Conservation (phyloP, 495 filamentous ascomycete genomes). For the Aspergillus heteromorphus region DNA sequence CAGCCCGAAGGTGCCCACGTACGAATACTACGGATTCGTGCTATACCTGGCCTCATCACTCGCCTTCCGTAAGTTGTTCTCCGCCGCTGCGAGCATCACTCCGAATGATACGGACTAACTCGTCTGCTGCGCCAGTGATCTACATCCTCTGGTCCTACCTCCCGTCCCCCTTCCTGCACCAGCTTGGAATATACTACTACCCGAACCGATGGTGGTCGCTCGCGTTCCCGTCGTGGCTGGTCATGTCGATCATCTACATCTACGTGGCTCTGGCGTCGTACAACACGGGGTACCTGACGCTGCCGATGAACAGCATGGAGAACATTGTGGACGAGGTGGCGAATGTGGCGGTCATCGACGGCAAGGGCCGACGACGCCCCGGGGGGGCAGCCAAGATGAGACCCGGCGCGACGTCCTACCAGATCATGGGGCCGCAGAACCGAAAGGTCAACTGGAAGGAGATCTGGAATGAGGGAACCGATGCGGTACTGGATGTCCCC, state of each 20-base stretch:
- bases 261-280: conserved; percentile 90
- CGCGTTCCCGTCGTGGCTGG: conserved; percentile 82
- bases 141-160: conserved; percentile 95
- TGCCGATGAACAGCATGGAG: conserved; percentile 74
- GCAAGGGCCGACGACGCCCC: conserved; percentile 53
- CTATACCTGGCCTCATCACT: conserved; percentile 80
- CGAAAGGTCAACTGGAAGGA: conserved; percentile 61
- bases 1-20: conserved; percentile 88
- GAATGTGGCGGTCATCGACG: conserved; percentile 76
- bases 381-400: conserved; percentile 42
- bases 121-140: conserved; percentile 49
- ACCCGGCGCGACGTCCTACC: conserved; percentile 41
- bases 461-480: conserved; percentile 87
- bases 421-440: conserved; percentile 44
- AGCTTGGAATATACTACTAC: conserved; percentile 93
- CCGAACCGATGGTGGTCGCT: conserved; percentile 97
- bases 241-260: conserved; percentile 84
- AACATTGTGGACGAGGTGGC: conserved; percentile 90
- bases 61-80: conserved; percentile 53
- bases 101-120: not conserved
- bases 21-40: conserved; percentile 98
- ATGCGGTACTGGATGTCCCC: conserved; percentile 96
- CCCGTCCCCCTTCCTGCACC: conserved; percentile 84
- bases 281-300: conserved; percentile 82
- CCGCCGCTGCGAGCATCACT: not conserved